Conservation (phyloP, 495 filamentous ascomycete species). For the Umbilicaria muhlenbergii region DNA sequence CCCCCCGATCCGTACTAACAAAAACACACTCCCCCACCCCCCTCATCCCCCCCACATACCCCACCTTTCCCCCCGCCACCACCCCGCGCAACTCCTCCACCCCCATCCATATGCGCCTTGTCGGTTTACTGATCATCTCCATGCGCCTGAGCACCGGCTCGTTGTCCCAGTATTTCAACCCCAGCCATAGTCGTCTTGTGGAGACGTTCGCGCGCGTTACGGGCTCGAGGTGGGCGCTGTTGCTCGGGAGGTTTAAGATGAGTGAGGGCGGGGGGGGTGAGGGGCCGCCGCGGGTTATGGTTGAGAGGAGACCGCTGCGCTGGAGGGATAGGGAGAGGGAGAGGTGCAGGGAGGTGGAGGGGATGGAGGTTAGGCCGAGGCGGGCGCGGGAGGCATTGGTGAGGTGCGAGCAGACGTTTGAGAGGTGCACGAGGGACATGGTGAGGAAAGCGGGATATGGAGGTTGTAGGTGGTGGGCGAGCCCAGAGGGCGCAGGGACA, state of each 20-base stretch:
- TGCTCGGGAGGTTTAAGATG: conserved; percentile 28
- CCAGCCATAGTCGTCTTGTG: conserved; percentile 70
- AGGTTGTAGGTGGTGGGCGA: background rate
- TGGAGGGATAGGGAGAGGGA: conserved; percentile 62
- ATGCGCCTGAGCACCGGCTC: conserved; percentile 66
- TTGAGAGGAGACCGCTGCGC: conserved; percentile 63
- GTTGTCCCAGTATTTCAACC: conserved; percentile 85
- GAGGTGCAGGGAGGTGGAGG: conserved; percentile 68
- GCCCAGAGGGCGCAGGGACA: background rate
- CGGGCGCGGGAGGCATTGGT: conserved; percentile 83
- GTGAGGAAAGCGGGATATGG: background rate
- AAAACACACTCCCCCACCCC: conserved; percentile 74
- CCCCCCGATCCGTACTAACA: conserved; percentile 59
- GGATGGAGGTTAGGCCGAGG: conserved; percentile 75
- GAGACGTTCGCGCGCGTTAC: conserved; percentile 69
- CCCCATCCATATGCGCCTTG: conserved; percentile 49
- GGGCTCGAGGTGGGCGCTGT: background rate
- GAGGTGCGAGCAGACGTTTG: conserved; percentile 77
- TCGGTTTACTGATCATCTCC: conserved; percentile 60
- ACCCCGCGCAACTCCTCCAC: conserved; percentile 42
- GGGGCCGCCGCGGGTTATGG: conserved; percentile 63
- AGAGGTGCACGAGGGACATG: conserved; percentile 79
- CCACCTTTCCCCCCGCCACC: conserved; percentile 45
- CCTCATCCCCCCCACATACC: conserved; percentile 54
- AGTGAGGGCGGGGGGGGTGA: conserved; percentile 43